Evolutionary conservation across 805 yeast genomes (phyloP).

Genomic region (Candida caryicola): DNA sequence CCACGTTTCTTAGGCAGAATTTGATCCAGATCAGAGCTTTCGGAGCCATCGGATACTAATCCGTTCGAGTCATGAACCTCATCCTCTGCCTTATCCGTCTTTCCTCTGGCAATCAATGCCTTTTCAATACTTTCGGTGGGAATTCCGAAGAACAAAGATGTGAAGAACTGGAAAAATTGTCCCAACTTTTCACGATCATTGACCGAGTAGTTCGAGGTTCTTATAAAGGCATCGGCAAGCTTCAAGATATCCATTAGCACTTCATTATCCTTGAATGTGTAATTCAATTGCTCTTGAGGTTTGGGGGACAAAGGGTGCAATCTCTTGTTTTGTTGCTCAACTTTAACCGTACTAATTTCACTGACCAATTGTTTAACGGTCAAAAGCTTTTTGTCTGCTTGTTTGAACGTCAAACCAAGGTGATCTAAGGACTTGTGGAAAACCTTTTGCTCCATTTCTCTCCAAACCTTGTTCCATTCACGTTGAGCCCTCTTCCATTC

Average conservation of each 20-base stretch:
- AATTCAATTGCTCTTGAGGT: slow-evolving; percentile 73
- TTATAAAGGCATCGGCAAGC: slow-evolving; percentile 64
- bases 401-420: slow-evolving; percentile 92
- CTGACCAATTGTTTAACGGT: slow-evolving; percentile 88
- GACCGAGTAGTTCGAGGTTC: slow-evolving; percentile 71
- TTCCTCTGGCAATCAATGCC: slow-evolving; percentile 24
- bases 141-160: slow-evolving; percentile 68
- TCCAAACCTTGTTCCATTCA: slow-evolving; percentile 99
- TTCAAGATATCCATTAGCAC: slow-evolving; percentile 72
- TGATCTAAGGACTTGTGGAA: slow-evolving; percentile 93
- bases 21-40: slow-evolving; percentile 7
- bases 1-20: slow-evolving; percentile 44
- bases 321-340: slow-evolving; percentile 85
- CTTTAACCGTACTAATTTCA: slow-evolving; percentile 88
- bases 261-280: slow-evolving; percentile 59
- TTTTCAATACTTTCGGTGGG: slow-evolving; percentile 48
- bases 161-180: slow-evolving; percentile 66
- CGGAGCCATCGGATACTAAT: slow-evolving; percentile 14
- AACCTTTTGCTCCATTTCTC: slow-evolving; percentile 95
- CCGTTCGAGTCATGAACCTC: slow-evolving; percentile 14
- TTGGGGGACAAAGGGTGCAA: slow-evolving; percentile 82
- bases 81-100: slow-evolving; percentile 10
- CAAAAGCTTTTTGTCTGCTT: slow-evolving; percentile 87
- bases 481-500: slow-evolving; percentile 98
- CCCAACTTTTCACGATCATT: slow-evolving; percentile 76